Conservation (phyloP, 495 filamentous ascomycete genomes). For the Penicillium soppii region DNA sequence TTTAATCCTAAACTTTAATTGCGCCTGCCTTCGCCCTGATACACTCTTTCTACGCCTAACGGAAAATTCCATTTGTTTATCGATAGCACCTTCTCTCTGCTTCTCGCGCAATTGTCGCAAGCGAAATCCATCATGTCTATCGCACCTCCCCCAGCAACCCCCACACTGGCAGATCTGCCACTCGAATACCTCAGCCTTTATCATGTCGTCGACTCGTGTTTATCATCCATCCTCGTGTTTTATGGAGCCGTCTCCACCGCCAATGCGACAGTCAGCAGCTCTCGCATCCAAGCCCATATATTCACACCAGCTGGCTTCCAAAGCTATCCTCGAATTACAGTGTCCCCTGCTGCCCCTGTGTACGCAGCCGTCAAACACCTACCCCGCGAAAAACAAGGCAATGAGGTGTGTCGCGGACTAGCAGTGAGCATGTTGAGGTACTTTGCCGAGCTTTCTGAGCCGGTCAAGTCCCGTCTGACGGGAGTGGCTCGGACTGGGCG, state of each 20-base stretch:
- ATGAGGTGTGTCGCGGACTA: constrained; percentile 83
- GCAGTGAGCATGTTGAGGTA: constrained; percentile 93
- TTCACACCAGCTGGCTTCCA: constrained; percentile 84
- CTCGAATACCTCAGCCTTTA: constrained; percentile 77
- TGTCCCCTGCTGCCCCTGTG: constrained; percentile 92
- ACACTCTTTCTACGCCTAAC: neutral
- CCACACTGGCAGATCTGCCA: constrained; percentile 54
- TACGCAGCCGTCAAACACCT: constrained; percentile 89
- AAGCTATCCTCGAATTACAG: constrained; percentile 83
- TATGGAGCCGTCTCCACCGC: constrained; percentile 80
- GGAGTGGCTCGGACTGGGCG: constrained; percentile 33
- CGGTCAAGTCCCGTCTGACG: constrained; percentile 60
- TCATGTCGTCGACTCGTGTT: constrained; percentile 73
- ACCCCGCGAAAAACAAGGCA: constrained; percentile 90
- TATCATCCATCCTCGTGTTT: constrained; percentile 78
- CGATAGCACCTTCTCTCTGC: constrained; percentile 3
- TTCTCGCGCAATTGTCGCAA: constrained; percentile 6
- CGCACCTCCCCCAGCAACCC: constrained; percentile 19
- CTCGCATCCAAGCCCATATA: constrained; percentile 89
- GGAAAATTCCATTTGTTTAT: constrained; percentile 6
- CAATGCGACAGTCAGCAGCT: constrained; percentile 82
- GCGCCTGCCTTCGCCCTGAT: constrained; percentile 1
- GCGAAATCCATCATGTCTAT: constrained; percentile 37
- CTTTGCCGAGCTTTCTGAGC: constrained; percentile 79
- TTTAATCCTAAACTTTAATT: constrained; percentile 4